These are phyloP conservation scores for Aspergillus alliaceus DNA, from an alignment of 2,329 filamentous ascomycete genomes.

Conservation along the genomic window DNA sequence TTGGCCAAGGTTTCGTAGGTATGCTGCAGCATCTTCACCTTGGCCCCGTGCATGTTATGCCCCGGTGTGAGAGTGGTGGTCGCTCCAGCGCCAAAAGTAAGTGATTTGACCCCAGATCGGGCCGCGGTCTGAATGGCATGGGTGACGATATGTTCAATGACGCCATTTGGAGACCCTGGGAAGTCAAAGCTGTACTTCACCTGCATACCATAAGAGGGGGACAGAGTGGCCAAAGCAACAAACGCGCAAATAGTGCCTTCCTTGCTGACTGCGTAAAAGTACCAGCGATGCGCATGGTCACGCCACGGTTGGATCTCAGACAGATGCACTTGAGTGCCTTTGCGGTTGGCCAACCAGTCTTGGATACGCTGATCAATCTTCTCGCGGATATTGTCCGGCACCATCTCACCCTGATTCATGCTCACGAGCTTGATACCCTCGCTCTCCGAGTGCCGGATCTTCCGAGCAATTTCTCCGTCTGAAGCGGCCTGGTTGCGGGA, in stretches of 20 bases:
- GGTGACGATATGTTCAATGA: slow-evolving; percentile 80
- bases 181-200: slow-evolving; percentile 97
- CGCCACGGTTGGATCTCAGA: slow-evolving; percentile 90
- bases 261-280: slow-evolving; percentile 75
- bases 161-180: slow-evolving; percentile 78
- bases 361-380: slow-evolving; percentile 72
- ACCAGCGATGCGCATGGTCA: slow-evolving; percentile 78
- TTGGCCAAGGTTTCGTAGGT: slow-evolving; percentile 81
- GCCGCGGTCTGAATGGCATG: slow-evolving; percentile 65
- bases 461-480: slow-evolving; percentile 67
- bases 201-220: slow-evolving; percentile 82
- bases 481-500: slow-evolving; percentile 65
- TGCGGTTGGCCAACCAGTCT: slow-evolving; percentile 77
- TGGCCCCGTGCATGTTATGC: slow-evolving; percentile 76
- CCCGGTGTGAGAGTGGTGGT: slow-evolving; percentile 72
- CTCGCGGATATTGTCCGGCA: slow-evolving; percentile 65
- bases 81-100: slow-evolving; percentile 87
- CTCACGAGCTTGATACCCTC: slow-evolving; percentile 81
- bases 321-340: slow-evolving; percentile 83
- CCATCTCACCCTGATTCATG: slow-evolving; percentile 62
- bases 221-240: slow-evolving; percentile 79
- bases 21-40: slow-evolving; percentile 76
- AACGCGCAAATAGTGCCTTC: slow-evolving; percentile 72
- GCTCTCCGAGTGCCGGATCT: slow-evolving; percentile 76
- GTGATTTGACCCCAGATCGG: slow-evolving; percentile 59